phyloP scores from a whole-genome alignment of 1,284 basidiomycete genomes.

The Athelia psychrophila region DNA sequence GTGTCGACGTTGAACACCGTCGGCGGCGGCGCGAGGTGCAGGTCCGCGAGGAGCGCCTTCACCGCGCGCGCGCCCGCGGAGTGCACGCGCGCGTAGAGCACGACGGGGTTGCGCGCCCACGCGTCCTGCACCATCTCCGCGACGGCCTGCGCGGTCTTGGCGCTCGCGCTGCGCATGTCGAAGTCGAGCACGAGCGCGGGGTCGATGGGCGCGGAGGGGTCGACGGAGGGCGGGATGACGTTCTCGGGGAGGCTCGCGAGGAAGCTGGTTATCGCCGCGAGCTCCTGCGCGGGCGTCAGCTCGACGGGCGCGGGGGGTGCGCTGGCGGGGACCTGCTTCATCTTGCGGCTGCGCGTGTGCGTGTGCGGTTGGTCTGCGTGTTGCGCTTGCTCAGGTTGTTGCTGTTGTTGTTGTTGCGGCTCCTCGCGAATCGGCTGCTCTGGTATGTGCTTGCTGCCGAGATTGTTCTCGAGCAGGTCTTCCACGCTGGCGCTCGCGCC shows the following conservation, averaged over 20 bases:
- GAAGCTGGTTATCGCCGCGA: constrained; percentile 77
- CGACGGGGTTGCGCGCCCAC: constrained; percentile 74
- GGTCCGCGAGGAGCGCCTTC: constrained; percentile 53
- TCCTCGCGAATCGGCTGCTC: too few species aligned
- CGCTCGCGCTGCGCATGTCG: constrained; percentile 60
- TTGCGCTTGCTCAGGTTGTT: too few species aligned
- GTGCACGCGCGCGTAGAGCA: constrained; percentile 78
- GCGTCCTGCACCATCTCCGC: constrained; percentile 53
- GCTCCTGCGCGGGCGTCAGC: constrained; percentile 49
- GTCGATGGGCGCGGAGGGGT: constrained; percentile 67
- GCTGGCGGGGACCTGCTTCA: too few species aligned
- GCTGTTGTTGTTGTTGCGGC: too few species aligned
- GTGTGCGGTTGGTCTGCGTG: too few species aligned
- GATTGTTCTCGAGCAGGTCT: too few species aligned
- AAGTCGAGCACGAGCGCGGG: constrained; percentile 82
- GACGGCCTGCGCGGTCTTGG: constrained; percentile 50
- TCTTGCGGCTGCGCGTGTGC: too few species aligned
- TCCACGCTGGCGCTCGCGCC: too few species aligned
- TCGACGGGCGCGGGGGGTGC: too few species aligned
- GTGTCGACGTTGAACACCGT: constrained; percentile 76
- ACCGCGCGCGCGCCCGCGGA: constrained; percentile 67
- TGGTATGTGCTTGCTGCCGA: too few species aligned
- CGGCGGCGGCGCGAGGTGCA: constrained; percentile 65
- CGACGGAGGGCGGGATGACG: constrained; percentile 65
- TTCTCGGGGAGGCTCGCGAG: constrained; percentile 79